A percentile compares a stretch with the other conserved stretches of the same genome.
Conservation (phyloP, 2,329 filamentous ascomycete species). For the Pseudogymnoascus sp. region DNA sequence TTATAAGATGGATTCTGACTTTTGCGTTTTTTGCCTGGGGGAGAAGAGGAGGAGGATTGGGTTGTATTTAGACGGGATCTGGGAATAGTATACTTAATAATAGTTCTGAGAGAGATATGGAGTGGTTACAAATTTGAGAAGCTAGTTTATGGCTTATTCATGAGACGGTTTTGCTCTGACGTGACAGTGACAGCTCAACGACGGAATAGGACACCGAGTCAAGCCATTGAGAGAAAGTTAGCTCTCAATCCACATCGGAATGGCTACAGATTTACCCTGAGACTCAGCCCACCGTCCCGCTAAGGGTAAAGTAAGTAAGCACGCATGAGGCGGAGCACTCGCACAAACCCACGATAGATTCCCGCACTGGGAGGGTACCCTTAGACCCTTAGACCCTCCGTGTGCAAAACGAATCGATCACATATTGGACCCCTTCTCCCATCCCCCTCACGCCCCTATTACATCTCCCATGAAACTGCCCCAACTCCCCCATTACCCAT, state of each 20-base stretch:
- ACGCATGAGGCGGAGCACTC: not conserved
- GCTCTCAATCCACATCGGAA: not conserved
- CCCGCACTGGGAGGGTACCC: not conserved
- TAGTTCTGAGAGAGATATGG: not conserved
- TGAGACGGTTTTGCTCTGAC: not conserved
- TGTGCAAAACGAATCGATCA: not conserved
- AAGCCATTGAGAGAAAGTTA: too few species aligned
- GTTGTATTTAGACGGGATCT: not conserved
- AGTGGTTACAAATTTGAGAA: not conserved
- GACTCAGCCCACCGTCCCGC: not conserved
- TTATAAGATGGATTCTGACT: not conserved
- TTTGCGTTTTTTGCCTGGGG: not conserved
- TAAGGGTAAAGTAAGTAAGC: not conserved
- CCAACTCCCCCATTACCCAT: not conserved
- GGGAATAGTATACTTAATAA: slow-evolving; percentile 1
- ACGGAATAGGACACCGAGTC: not conserved
- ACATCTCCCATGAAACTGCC: too few species aligned
- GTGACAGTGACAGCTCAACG: too few species aligned
- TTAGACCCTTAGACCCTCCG: not conserved
- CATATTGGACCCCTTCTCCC: not conserved
- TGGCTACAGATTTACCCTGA: not conserved
- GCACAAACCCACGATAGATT: not conserved
- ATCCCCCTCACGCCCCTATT: not conserved
- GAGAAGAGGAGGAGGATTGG: not conserved
- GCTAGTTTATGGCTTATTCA: not conserved